Evolutionary conservation across 106 monocot genomes (phyloP), one percentile per base, ranked within the genome.

Genomic region (Platanthera zijinensis): DNA sequence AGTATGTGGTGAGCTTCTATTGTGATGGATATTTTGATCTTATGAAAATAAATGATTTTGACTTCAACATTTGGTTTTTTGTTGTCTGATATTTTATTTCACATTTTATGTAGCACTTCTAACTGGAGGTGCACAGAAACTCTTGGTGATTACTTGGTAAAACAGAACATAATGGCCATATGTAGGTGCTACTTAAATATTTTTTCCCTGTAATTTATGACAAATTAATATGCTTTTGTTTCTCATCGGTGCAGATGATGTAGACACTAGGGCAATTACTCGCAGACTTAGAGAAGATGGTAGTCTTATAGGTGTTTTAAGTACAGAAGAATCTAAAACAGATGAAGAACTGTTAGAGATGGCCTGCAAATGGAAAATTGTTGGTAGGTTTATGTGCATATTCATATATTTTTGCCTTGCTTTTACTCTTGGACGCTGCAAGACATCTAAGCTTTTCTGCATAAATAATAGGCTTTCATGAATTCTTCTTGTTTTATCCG

Each of bases 111-210:
- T 76, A 99, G 99, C 70, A 92, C 89, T 51, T 99, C 99, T 71
- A 99, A 99, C 73, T 99, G 99, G 99, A 79, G 94, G 45, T 94
- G 86, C 79, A 90, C 84, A 49, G 82, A 92, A 85, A 63, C 88
- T 74, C 92, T 99, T 82, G 87, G 80, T 75, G 94, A 99, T 74
- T 99, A 99, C 62, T 82, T 99, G 80, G 77, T 82, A 18, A 88
- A 99, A 69, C 92, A 89, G 68, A 99, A 99, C 74, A 92, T 99
- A 69, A 99, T 99, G 94, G 99, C 88, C 51, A 94, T 99, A 79
- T 99, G 94, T 99, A 84, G 87, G 89, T 78, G 50, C 25, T 39
- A 15, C 53, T 51, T 8, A 12, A 19, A 28, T 45, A 19, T 32
- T 52, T 8, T 70, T 48, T 46, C 14, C 5, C 71, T 32, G 45